Evolutionary conservation across 2,329 filamentous ascomycete species (phyloP).

Genomic region (Colletotrichum sublineola): DNA sequence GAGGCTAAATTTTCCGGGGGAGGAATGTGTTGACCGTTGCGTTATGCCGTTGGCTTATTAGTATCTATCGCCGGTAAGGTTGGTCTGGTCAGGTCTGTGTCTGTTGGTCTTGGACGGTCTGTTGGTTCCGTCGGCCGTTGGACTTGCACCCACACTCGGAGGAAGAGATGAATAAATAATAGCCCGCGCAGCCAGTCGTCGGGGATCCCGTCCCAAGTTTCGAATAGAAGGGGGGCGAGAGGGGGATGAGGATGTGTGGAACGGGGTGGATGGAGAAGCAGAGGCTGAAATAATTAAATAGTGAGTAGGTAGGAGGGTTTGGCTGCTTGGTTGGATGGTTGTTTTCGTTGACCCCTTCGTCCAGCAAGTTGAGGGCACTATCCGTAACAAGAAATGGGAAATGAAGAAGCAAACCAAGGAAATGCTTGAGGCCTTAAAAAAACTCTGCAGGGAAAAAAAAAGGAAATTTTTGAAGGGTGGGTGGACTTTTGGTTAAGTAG

Average conservation of each 20-base stretch:
- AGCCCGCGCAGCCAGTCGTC: conserved; percentile 33
- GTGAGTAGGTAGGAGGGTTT: neutral
- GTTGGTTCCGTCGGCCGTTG: conserved; percentile 22
- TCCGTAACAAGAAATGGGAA: conserved; percentile 24
- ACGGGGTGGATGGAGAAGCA: conserved; percentile 9
- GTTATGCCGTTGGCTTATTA: conserved; percentile 32
- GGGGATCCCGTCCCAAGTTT: conserved; percentile 35
- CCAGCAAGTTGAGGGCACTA: conserved; percentile 29
- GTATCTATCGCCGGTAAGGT: conserved; percentile 32
- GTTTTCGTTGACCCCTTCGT: conserved; percentile 8
- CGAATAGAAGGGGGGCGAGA: neutral
- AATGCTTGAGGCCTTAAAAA: conserved; percentile 20
- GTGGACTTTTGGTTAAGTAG: conserved; percentile 43
- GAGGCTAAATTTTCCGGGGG: conserved; percentile 18
- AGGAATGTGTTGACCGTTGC: conserved; percentile 9
- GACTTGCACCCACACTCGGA: conserved; percentile 26
- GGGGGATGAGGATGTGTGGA: neutral
- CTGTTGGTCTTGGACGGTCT: conserved; percentile 22
- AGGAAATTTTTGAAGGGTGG: conserved; percentile 27
- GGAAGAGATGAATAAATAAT: conserved; percentile 25
- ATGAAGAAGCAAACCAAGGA: conserved; percentile 3
- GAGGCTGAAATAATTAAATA: conserved; percentile 26
- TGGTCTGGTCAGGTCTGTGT: conserved; percentile 28
- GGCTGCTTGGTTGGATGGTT: neutral
- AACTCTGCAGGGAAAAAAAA: conserved; percentile 26